Conservation (phyloP, 164 flowering plant species). For the Buxus sempervirens region DNA sequence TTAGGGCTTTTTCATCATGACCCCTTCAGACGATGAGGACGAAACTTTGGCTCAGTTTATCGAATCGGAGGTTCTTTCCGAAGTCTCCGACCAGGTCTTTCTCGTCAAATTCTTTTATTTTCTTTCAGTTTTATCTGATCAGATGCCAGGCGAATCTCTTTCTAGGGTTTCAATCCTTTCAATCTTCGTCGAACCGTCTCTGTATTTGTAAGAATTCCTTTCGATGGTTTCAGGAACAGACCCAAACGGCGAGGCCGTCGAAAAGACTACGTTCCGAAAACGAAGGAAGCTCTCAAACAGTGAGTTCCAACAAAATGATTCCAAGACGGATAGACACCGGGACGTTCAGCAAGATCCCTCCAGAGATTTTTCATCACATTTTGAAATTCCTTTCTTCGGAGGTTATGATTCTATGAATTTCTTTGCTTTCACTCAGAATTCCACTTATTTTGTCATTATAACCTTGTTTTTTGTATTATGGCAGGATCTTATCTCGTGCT, state of each 20-base stretch:
- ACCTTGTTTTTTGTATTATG: not conserved
- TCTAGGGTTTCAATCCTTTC: too few species aligned
- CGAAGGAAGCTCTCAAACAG: not conserved
- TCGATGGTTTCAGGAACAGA: constrained; percentile 17
- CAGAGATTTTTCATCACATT: constrained; percentile 72
- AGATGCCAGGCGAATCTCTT: too few species aligned
- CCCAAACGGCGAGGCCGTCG: constrained; percentile 9
- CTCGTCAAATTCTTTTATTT: not conserved
- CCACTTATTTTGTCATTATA: too few species aligned
- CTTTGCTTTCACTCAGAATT: not conserved
- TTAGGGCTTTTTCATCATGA: too few species aligned
- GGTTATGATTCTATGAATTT: constrained; percentile 30
- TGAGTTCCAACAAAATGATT: constrained; percentile 4
- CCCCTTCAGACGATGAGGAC: constrained; percentile 57
- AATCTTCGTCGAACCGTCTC: too few species aligned
- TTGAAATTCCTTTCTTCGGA: constrained; percentile 93
- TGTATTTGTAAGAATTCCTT: not conserved
- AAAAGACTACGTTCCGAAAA: constrained; percentile 36
- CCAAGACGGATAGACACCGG: constrained; percentile 50
- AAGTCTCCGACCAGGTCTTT: constrained; percentile 44
- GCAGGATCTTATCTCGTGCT: constrained; percentile 91
- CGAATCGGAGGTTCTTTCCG: constrained; percentile 66
- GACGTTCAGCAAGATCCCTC: constrained; percentile 65
- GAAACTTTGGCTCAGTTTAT: constrained; percentile 59
- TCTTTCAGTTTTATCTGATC: not conserved